Percentiles rank a stretch among this genome's conserved stretches.
These are phyloP conservation scores for Scheffersomyces lignicola DNA, from an alignment of 1,139 yeast species.

Conservation along the genomic window DNA sequence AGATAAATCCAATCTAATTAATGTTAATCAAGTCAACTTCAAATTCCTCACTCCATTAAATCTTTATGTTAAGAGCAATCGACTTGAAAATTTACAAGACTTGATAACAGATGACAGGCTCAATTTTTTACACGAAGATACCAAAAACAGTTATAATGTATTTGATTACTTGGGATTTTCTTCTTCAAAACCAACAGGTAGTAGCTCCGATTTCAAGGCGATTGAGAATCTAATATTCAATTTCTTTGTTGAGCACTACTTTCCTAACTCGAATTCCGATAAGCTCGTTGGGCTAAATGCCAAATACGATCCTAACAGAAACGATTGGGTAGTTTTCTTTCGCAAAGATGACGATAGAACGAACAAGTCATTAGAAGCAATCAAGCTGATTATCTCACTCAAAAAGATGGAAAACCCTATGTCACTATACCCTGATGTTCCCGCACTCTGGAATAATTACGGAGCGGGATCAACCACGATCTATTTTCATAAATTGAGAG, in stretches of 20 bases:
- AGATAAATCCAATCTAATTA: slow-evolving; percentile 33
- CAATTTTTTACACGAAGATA: slow-evolving; percentile 45
- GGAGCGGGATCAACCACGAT: slow-evolving; percentile 30
- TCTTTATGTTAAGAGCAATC: slow-evolving; percentile 68
- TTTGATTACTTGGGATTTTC: slow-evolving; percentile 42
- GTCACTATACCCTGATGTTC: slow-evolving; percentile 39
- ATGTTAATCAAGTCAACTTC: slow-evolving; percentile 64
- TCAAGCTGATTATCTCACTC: slow-evolving; percentile 34
- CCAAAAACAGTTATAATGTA: slow-evolving; percentile 40
- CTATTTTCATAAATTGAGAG: slow-evolving; percentile 33
- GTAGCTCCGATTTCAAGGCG: slow-evolving; percentile 30
- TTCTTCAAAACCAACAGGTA: slow-evolving; percentile 26
- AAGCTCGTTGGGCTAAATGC: slow-evolving; percentile 34
- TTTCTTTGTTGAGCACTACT: slow-evolving; percentile 27
- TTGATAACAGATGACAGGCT: slow-evolving; percentile 48
- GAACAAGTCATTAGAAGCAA: slow-evolving; percentile 37
- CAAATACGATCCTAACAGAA: slow-evolving; percentile 29
- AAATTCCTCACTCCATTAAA: slow-evolving; percentile 69
- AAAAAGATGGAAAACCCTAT: slow-evolving; percentile 36
- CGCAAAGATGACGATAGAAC: slow-evolving; percentile 15
- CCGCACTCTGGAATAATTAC: slow-evolving; percentile 39
- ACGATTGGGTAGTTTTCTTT: slow-evolving; percentile 38
- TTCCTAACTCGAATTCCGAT: slow-evolving; percentile 17
- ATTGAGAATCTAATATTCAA: slow-evolving; percentile 49
- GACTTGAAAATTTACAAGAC: slow-evolving; percentile 56